These are phyloP conservation scores for Mycena galericulata DNA, from an alignment of 768 basidiomycete genomes.

Conservation along the genomic window DNA sequence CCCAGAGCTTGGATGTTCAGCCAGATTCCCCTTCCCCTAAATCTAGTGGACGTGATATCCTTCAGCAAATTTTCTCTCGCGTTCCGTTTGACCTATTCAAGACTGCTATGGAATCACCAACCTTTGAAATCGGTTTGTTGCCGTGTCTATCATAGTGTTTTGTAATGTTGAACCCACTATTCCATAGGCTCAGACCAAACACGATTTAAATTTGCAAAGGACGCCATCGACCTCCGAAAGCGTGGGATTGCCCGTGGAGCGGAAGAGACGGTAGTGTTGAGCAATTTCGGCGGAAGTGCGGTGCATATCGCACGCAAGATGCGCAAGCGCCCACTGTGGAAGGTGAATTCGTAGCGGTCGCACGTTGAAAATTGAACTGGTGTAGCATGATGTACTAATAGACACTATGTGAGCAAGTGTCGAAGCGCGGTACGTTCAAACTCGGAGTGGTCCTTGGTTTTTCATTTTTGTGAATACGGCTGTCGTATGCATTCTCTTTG, in stretches of 20 bases:
- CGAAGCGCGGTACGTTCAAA: no score
- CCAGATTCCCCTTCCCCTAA: constrained; percentile 52
- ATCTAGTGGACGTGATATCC: constrained; percentile 70
- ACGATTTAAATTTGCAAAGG: constrained; percentile 93
- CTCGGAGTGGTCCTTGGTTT: no score
- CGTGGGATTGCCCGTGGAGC: constrained; percentile 79
- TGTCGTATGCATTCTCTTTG: no score
- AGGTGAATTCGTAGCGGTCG: constrained; percentile 86
- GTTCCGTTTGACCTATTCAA: constrained; percentile 93
- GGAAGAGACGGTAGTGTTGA: constrained; percentile 91
- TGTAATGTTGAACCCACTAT: constrained; percentile 31
- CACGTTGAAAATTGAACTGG: constrained; percentile 6
- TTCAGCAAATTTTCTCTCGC: constrained; percentile 79
- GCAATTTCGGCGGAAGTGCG: constrained; percentile 73
- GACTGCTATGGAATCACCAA: constrained; percentile 80
- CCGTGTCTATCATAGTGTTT: constrained; percentile 14
- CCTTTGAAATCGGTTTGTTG: constrained; percentile 79
- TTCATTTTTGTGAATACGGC: no score
- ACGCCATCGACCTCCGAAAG: constrained; percentile 86
- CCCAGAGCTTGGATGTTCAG: constrained; percentile 70
- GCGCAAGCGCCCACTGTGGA: constrained; percentile 85
- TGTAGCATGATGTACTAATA: constrained; percentile 22
- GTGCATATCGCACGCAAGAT: constrained; percentile 91
- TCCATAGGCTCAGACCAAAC: constrained; percentile 81
- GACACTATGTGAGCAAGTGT: constrained; percentile 23